Conservation (phyloP, 352 stramenopile genomes). For the Phytophthora meadii region DNA sequence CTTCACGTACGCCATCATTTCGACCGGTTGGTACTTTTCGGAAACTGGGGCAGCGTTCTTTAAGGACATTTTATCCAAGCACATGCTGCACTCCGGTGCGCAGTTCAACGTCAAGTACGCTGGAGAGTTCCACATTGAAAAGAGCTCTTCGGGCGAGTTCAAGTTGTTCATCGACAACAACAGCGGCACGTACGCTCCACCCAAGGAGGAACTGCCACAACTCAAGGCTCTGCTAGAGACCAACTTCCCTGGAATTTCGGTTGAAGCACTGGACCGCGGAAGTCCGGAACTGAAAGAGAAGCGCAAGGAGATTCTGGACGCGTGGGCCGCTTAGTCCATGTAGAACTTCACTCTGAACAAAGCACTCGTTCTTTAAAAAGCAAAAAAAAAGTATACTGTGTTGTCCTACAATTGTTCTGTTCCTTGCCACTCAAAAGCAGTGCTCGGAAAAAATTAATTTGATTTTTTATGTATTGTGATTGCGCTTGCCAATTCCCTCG, state of each 20-base stretch:
- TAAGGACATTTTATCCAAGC: constrained; percentile 50
- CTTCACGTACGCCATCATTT: constrained; percentile 46
- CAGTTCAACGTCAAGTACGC: constrained; percentile 41
- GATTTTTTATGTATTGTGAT: too few species aligned
- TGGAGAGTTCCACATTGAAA: constrained; percentile 41
- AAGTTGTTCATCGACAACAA: constrained; percentile 51
- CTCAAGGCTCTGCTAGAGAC: constrained; percentile 36
- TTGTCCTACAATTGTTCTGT: too few species aligned
- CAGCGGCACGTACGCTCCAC: constrained; percentile 42
- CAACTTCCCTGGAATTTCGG: constrained; percentile 40
- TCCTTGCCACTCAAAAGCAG: background rate
- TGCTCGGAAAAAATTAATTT: too few species aligned
- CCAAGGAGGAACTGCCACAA: constrained; percentile 33
- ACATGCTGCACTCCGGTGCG: constrained; percentile 44
- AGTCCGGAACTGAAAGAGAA: constrained; percentile 24
- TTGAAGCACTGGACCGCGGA: constrained; percentile 30
- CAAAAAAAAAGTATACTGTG: too few species aligned
- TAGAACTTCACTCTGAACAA: too few species aligned
- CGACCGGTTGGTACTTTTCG: constrained; percentile 46
- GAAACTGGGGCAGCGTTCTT: constrained; percentile 46
- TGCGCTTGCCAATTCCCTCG: too few species aligned
- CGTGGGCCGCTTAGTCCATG: constrained; percentile 18
- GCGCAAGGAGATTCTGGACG: constrained; percentile 37
- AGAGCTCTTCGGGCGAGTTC: constrained; percentile 13
- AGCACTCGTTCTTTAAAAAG: too few species aligned